Evolutionary conservation across 2,329 filamentous ascomycete genomes (phyloP).

Genomic region (Arachnomyces sp.): DNA sequence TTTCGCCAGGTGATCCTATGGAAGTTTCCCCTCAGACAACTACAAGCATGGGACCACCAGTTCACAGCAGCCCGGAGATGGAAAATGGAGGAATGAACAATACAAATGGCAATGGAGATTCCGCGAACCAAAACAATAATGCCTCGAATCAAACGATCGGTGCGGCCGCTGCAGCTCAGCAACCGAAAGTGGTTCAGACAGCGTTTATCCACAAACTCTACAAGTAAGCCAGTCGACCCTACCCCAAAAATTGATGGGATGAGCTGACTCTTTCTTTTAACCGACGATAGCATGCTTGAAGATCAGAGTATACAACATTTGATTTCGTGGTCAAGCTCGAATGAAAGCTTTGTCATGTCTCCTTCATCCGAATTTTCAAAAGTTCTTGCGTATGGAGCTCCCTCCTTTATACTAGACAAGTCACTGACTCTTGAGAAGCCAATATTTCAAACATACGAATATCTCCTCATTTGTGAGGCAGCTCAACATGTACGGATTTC

Average conservation of each 20-base stretch:
- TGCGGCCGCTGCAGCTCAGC: conserved; percentile 58
- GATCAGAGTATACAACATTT: conserved; percentile 87
- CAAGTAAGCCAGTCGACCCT: conserved; percentile 57
- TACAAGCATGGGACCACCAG: conserved; percentile 42
- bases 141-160: conserved; percentile 28
- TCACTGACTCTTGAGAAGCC: conserved; percentile 46
- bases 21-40: conserved; percentile 45
- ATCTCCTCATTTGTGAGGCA: conserved; percentile 97
- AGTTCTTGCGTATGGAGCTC: conserved; percentile 74
- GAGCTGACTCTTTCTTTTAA: conserved; percentile 13
- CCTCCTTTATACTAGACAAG: conserved; percentile 9
- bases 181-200: conserved; percentile 96
- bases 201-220: conserved; percentile 99
- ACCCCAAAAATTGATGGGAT: conserved; percentile 3
- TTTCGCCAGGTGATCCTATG: conserved; percentile 46
- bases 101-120: conserved; percentile 19
- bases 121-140: conserved; percentile 18
- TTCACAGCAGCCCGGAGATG: conserved; percentile 41
- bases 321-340: conserved; percentile 89
- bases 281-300: conserved; percentile 74
- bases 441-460: conserved; percentile 99
- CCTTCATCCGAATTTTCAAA: conserved; percentile 96
- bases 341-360: conserved; percentile 98
- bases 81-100: conserved; percentile 35
- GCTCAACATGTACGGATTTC: conserved; percentile 98